Base-by-base conservation (phyloP, 768 basidiomycete species). In the Epithele typhae region DNA sequence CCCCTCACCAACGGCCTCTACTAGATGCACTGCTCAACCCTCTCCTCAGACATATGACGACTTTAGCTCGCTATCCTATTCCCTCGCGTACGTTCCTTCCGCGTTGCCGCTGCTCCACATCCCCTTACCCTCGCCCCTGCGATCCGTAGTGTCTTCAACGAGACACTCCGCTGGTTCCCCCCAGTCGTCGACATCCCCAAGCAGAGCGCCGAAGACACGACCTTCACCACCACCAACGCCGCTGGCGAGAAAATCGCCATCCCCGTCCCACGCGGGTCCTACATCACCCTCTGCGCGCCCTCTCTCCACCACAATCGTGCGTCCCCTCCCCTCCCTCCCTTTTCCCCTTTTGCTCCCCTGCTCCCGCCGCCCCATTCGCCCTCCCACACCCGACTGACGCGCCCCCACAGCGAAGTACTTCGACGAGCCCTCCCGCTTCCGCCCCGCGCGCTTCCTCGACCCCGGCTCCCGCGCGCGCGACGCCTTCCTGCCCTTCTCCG, bases 401-500 rank as follows among this genome's bases (percentile, higher is more conserved):
- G 12, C 18, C n/a, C 8, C 0, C 23, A 32, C 49, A 70, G 69
- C 68, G 4, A 54, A 55, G 9, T 68, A 69, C 54, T 71, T 70
- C 69, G 56, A 64, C 5, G 65, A 71, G 24, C 69, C 70, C 1
- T 36, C 59, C 19, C 53, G 48, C 11, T 72, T 70, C 57, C 64
- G 60, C 18, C 70, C 70, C 0, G 65, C 67, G 22, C 68, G 78
- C 6, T 79, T 79, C 64, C 59, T 78, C n/a, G 68, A 66, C 27
- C 72, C 78, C 38, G 81, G 75, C 71, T 9, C 9, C 15, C 30
- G 30, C 30, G 8, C 12, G 12, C 35, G 35, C 35, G 77, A 79
- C 53, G 79, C 78, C 0, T 79, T 78, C 55, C 32, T 76, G 22
- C 76, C 78, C 3, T 79, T 79, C 55, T 76, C 72, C 44, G 64